Conservation (phyloP, 108 stramenopile species). For the Skeletonema potamos region DNA sequence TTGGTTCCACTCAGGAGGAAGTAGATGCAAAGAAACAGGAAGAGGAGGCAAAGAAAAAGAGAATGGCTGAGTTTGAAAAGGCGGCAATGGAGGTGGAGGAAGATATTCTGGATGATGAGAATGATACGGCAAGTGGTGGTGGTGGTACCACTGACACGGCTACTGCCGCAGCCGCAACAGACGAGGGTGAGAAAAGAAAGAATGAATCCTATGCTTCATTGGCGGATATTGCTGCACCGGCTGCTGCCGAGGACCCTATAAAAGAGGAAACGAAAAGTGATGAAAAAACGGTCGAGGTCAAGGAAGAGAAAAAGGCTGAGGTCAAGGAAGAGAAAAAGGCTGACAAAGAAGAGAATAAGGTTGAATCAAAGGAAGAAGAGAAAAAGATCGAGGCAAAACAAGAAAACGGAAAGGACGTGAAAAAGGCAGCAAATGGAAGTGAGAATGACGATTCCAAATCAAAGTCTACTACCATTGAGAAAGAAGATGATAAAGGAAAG, state of each 20-base stretch:
- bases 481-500: slow-evolving; percentile 1
- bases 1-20: slow-evolving; percentile 28
- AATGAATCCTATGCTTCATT: background rate
- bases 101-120: slow-evolving; percentile 20
- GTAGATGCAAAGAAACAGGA: slow-evolving; percentile 15
- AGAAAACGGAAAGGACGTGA: background rate
- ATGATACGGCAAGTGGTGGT: background rate
- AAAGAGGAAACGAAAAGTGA: slow-evolving; percentile 4
- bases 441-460: slow-evolving; percentile 8
- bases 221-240: background rate
- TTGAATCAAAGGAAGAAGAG: slow-evolving; percentile 19
- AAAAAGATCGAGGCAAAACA: background rate
- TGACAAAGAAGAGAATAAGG: slow-evolving; percentile 10
- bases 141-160: slow-evolving; percentile 1
- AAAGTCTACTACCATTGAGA: background rate
- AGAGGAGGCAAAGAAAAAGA: slow-evolving; percentile 22
- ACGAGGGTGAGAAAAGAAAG: slow-evolving; percentile 9
- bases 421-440: background rate
- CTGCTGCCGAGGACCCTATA: background rate
- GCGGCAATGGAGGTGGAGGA: slow-evolving; percentile 42
- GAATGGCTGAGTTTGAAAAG: slow-evolving; percentile 35
- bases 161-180: slow-evolving; percentile 11
- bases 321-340: slow-evolving; percentile 12
- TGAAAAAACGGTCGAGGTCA: background rate
- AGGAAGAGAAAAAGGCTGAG: slow-evolving; percentile 15